A percentile compares a stretch with the other conserved stretches of the same genome.
phyloP scores from a whole-genome alignment of 805 yeast species.

The Metschnikowia peoriensis region DNA sequence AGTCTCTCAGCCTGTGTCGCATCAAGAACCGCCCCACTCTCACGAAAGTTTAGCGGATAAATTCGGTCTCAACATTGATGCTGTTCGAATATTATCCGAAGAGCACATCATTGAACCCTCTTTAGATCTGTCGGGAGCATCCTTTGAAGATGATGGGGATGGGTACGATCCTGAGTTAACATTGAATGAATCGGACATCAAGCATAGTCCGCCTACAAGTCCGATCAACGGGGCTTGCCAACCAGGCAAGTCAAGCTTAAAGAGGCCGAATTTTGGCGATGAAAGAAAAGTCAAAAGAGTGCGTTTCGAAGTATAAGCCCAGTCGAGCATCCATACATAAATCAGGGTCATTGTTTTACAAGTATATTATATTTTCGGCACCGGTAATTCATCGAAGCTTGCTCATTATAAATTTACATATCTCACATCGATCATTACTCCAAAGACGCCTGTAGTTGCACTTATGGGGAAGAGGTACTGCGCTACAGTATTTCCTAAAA shows the following conservation, averaged over 20 bases:
- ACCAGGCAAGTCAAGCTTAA: constrained; percentile 23
- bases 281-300: constrained; percentile 28
- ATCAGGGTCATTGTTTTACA: neutral
- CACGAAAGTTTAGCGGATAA: constrained; percentile 17
- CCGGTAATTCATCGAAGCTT: neutral
- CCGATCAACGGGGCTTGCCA: constrained; percentile 1
- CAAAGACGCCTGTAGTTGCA: too few relatives aligned
- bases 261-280: constrained; percentile 20
- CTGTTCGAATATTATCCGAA: constrained; percentile 15
- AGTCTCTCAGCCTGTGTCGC: neutral
- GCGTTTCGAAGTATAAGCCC: constrained; percentile 24
- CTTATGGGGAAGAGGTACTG: too few relatives aligned
- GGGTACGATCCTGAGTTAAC: constrained; percentile 24
- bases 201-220: constrained; percentile 15
- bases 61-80: constrained; percentile 24
- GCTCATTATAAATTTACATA: too few relatives aligned
- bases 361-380: neutral
- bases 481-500: too few relatives aligned
- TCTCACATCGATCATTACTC: too few relatives aligned
- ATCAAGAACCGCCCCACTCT: neutral
- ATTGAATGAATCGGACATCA: constrained; percentile 9
- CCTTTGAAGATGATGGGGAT: constrained; percentile 18
- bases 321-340: neutral
- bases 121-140: constrained; percentile 6
- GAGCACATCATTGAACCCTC: neutral